Evolutionary conservation across 2,329 filamentous ascomycete species (phyloP).

Genomic region (Myrmaecium sp.): DNA sequence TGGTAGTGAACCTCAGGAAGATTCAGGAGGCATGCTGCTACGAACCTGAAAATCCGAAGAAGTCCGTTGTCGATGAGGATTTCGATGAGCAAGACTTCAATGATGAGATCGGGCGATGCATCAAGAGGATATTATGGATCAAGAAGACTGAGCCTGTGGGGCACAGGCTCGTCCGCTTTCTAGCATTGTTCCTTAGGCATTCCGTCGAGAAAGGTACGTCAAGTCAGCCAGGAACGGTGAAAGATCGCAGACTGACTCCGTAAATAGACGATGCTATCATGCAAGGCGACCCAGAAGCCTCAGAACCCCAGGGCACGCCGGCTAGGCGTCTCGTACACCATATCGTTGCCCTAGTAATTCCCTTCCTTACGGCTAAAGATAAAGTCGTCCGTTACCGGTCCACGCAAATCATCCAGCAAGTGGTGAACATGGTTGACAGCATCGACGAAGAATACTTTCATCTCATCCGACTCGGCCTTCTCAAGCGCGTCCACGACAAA

Average conservation of each 20-base stretch:
- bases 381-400: constrained; percentile 81
- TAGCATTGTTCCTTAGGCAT: constrained; percentile 71
- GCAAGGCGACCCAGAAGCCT: constrained; percentile 42
- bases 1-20: constrained; percentile 74
- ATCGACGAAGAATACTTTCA: constrained; percentile 88
- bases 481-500: constrained; percentile 83
- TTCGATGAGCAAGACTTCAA: constrained; percentile 82
- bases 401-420: constrained; percentile 76
- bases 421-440: constrained; percentile 81
- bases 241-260: constrained; percentile 5
- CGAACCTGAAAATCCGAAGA: constrained; percentile 34
- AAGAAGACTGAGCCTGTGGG: constrained; percentile 85
- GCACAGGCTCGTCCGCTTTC: constrained; percentile 69
- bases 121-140: constrained; percentile 65
- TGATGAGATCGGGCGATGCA: constrained; percentile 64
- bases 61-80: constrained; percentile 40
- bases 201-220: constrained; percentile 39
- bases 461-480: constrained; percentile 57
- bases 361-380: constrained; percentile 72
- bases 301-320: constrained; percentile 62
- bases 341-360: constrained; percentile 56
- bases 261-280: constrained; percentile 15
- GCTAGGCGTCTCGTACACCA: constrained; percentile 61
- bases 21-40: constrained; percentile 70
- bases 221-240: neutral